Percentiles rank a stretch among this genome's conserved stretches.
These are phyloP conservation scores for Fremontodendron californicum DNA, from an alignment of 345 rosid genomes.

Conservation along the genomic window DNA sequence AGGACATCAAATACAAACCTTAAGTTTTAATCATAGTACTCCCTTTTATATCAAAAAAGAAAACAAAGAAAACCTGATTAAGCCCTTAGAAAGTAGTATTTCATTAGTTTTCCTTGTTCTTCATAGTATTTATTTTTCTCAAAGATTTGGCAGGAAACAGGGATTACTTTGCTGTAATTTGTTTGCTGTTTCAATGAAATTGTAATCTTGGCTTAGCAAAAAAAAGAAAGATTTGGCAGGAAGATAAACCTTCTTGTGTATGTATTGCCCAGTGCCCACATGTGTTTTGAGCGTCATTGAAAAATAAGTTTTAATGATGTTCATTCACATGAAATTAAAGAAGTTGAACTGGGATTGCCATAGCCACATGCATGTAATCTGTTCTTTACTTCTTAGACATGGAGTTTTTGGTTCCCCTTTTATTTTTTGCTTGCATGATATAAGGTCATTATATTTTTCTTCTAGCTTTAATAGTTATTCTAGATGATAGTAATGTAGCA, in stretches of 20 bases:
- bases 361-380: background rate
- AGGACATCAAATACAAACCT: too few species aligned
- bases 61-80: background rate
- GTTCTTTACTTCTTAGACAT: background rate
- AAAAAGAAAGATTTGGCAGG: too few species aligned
- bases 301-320: background rate
- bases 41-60: background rate
- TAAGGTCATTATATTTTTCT: background rate
- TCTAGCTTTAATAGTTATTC: too few species aligned
- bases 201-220: too few species aligned
- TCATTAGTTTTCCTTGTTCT: background rate
- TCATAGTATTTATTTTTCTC: background rate
- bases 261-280: too few species aligned
- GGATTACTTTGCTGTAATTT: too few species aligned
- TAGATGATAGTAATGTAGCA: background rate
- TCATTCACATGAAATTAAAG: background rate
- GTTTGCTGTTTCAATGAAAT: too few species aligned
- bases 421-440: background rate
- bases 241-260: background rate
- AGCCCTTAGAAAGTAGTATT: background rate
- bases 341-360: background rate
- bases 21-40: background rate
- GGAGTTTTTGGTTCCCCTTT: background rate
- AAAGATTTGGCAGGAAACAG: too few species aligned
- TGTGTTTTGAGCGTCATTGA: background rate